Evolutionary conservation across 805 yeast species (phyloP).

Genomic region (Limtongozyma cylindracea): DNA sequence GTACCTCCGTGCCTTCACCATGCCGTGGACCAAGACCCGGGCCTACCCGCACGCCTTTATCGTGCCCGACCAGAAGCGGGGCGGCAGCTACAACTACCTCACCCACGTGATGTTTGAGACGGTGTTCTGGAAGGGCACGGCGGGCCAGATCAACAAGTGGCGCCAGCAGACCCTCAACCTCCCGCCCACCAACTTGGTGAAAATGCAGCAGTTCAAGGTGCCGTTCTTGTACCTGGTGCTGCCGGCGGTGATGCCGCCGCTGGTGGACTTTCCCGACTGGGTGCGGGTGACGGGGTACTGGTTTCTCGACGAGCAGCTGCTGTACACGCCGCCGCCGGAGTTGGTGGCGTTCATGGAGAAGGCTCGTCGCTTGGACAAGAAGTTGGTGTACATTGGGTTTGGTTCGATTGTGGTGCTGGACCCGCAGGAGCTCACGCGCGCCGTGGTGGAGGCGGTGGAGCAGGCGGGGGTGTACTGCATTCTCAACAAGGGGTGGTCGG

Average conservation of each 20-base stretch:
- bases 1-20: slow-evolving; percentile 83
- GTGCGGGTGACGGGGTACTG: slow-evolving; percentile 90
- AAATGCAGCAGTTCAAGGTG: slow-evolving; percentile 49
- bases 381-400: slow-evolving; percentile 78
- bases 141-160: slow-evolving; percentile 77
- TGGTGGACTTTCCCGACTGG: slow-evolving; percentile 89
- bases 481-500: slow-evolving; percentile 89
- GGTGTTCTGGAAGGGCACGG: slow-evolving; percentile 80
- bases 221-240: slow-evolving; percentile 83
- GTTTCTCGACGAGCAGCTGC: slow-evolving; percentile 54
- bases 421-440: slow-evolving; percentile 52
- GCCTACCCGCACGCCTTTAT: slow-evolving; percentile 94
- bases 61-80: slow-evolving; percentile 81
- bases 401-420: slow-evolving; percentile 85
- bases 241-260: slow-evolving; percentile 74
- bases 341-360: slow-evolving; percentile 29
- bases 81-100: slow-evolving; percentile 79
- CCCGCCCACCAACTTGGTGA: slow-evolving; percentile 42
- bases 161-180: slow-evolving; percentile 40
- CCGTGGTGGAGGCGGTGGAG: slow-evolving; percentile 55
- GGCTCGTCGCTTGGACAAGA: slow-evolving; percentile 37
- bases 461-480: slow-evolving; percentile 72
- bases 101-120: slow-evolving; percentile 88
- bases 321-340: slow-evolving; percentile 33
- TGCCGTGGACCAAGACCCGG: slow-evolving; percentile 95